Base-by-base conservation (phyloP, 495 filamentous ascomycete genomes). In the Trichoderma virens region DNA sequence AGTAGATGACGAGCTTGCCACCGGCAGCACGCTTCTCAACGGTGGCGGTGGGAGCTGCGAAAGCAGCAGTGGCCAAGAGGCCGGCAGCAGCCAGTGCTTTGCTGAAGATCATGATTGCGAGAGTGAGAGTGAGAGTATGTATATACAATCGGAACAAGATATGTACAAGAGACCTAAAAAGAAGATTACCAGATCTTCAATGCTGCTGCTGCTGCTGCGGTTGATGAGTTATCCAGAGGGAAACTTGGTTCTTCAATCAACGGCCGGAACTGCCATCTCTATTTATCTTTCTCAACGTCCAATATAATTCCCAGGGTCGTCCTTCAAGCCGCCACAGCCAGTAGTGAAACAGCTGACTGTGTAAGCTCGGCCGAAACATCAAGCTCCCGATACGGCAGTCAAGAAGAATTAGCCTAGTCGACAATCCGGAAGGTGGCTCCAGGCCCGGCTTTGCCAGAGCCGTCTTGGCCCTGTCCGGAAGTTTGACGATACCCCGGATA, bases 81-180 rank as follows among this genome's bases (percentile, higher is more conserved):
- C 61, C 61, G 25, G 35, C 35, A 39, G 61, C 61, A 43, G 35
- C 61, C 61, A 62, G 61, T 62, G 61, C 61, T 27, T 62, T 62
- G 32, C 5, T 27, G 61, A 62, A 41, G 35, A 62, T 45, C 61
- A 62, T 62, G 59, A 13, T 32, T 61, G 59, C 32, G 41, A 61
- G 28, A 32, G 30, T 35, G 27, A 25, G 56, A 6, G 59, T 35
- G 30, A 34, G 34, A 16, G 30, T 56, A 30, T 56, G 23, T 62
- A 62, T 62, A 23, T 45, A 62, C 61, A 62, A 35, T 27, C 11
- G 43, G 43, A 28, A 20, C 43, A 23, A 47, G 43, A 30, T 62
- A 62, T 62, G 35, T 62, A 62, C 61, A 62, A 51, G 51, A 56
- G 25, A 23, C 51, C 51, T 9, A n/a, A 14, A n/a, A 14, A 13